These are phyloP conservation scores for Capsicum baccatum DNA, from an alignment of 257 asterid species.

Conservation along the genomic window DNA sequence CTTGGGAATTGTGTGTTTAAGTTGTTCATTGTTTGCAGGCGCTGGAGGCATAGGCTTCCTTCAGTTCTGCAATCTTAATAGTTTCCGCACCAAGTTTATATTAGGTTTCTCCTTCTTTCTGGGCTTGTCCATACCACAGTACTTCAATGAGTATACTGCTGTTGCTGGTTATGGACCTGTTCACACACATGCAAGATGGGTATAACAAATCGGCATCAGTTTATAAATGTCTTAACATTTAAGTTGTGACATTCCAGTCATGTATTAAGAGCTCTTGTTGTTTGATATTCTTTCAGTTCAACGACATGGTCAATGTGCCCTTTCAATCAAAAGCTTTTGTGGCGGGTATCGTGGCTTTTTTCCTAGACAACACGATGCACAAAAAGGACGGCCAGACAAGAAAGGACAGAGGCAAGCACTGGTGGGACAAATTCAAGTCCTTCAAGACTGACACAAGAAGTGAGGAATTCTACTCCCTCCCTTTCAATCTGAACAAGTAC, in stretches of 20 bases:
- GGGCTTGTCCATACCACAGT: conserved; percentile 91
- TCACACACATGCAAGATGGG: conserved; percentile 90
- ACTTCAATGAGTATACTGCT: conserved; percentile 91
- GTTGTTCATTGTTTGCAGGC: conserved; percentile 47
- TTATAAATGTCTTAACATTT: not conserved
- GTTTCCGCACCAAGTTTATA: conserved; percentile 87
- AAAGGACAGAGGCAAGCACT: conserved; percentile 93
- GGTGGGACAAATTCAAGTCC: conserved; percentile 96
- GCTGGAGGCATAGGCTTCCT: conserved; percentile 81
- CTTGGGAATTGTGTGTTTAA: conserved; percentile 1
- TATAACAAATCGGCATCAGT: conserved; percentile 37
- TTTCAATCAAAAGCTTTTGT: conserved; percentile 93
- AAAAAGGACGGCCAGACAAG: conserved; percentile 64
- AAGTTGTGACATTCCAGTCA: not conserved
- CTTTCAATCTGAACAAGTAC: conserved; percentile 88
- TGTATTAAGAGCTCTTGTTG: not conserved
- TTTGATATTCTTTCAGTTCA: conserved; percentile 58
- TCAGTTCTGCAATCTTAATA: conserved; percentile 94
- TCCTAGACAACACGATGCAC: conserved; percentile 86
- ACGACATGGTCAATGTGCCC: conserved; percentile 78
- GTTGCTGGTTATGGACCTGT: conserved; percentile 79
- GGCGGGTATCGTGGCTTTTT: conserved; percentile 76
- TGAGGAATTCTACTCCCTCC: conserved; percentile 92
- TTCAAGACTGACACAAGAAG: conserved; percentile 79
- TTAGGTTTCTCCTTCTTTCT: conserved; percentile 81